A percentile compares a stretch with the other conserved stretches of the same genome.
phyloP scores from a whole-genome alignment of 768 basidiomycete species.

The Tylopilus felleus region DNA sequence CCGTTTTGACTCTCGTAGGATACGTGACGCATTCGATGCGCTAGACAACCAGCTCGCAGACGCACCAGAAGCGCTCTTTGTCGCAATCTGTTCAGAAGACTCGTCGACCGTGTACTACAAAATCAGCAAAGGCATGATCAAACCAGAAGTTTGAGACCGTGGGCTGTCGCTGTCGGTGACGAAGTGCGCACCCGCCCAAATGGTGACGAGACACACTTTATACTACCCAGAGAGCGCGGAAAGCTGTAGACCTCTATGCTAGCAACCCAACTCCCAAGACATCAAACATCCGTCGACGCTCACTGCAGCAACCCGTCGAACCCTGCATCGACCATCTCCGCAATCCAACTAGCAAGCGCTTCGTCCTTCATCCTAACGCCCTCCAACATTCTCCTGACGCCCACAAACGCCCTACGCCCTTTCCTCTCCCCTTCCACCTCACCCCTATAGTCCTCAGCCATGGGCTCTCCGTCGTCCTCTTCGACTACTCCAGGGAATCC shows the following conservation, averaged over 20 bases:
- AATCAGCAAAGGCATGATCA: conserved; percentile 71
- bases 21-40: conserved; percentile 52
- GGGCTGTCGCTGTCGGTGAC: background rate
- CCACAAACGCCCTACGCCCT: conserved; percentile 69
- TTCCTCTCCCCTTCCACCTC: conserved; percentile 68
- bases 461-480: conserved; percentile 69
- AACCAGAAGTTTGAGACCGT: conserved; percentile 52
- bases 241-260: conserved; percentile 1
- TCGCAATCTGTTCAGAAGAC: conserved; percentile 74
- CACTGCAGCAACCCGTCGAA: conserved; percentile 33
- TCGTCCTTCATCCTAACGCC: conserved; percentile 66
- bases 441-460: conserved; percentile 29
- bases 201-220: no score
- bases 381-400: conserved; percentile 56
- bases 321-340: conserved; percentile 56
- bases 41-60: conserved; percentile 30
- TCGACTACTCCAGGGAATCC: conserved; percentile 85
- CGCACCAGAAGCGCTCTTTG: conserved; percentile 47
- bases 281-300: background rate
- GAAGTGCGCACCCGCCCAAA: background rate
- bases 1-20: conserved; percentile 36
- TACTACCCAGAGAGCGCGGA: no score
- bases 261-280: background rate
- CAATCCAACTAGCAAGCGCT: conserved; percentile 53
- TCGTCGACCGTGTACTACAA: conserved; percentile 86